Percentiles rank a stretch among this genome's conserved stretches.
Evolutionary conservation across 306 rosid species (phyloP).

Genomic region (Arachis stenosperma): DNA sequence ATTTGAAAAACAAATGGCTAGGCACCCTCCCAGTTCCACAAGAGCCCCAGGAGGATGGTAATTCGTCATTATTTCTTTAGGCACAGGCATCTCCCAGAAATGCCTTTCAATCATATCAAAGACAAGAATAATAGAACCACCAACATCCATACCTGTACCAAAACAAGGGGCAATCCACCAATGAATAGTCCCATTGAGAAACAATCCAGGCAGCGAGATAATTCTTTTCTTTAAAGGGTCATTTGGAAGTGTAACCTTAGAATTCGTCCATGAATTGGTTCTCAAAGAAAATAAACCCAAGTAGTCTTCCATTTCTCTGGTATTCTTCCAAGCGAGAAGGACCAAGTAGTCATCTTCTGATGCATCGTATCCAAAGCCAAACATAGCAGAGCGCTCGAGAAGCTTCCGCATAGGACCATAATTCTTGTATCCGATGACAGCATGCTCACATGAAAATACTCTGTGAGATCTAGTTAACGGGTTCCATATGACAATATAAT

Average conservation of each 20-base stretch:
- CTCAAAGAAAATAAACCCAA: not conserved
- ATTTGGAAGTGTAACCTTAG: not conserved
- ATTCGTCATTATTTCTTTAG: not conserved
- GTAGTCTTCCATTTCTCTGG: too few relatives aligned
- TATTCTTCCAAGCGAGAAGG: too few relatives aligned
- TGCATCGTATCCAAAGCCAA: not conserved
- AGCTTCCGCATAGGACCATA: too few relatives aligned
- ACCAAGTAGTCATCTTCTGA: too few relatives aligned
- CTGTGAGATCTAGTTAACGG: not conserved
- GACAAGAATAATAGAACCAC: not conserved
- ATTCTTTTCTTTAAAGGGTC: too few relatives aligned
- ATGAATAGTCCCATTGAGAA: not conserved
- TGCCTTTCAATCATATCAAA: not conserved
- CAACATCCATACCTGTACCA: rapidly evolving
- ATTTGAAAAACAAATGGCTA: not conserved
- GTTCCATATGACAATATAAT: not conserved
- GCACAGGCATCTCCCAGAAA: not conserved
- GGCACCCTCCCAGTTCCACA: not conserved
- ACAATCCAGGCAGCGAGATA: not conserved
- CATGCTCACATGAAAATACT: not conserved
- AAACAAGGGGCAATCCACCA: not conserved
- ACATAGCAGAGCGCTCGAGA: not conserved
- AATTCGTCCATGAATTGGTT: not conserved
- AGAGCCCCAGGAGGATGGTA: not conserved
- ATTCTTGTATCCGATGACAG: too few relatives aligned